Evolutionary conservation across 176 grass and related monocot genomes (phyloP).

Genomic region (Chloris gayana): DNA sequence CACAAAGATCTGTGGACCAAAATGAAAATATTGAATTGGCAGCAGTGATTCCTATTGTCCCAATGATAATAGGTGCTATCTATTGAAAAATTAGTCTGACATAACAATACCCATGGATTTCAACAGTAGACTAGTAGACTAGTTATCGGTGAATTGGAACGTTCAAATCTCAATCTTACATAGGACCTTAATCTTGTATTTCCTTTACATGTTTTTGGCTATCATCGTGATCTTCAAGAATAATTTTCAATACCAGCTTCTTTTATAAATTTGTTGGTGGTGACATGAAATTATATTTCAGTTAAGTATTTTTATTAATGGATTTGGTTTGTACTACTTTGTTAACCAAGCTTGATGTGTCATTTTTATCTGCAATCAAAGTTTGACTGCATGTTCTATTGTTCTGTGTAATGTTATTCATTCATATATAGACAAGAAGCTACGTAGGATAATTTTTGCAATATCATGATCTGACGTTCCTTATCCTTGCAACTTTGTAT

Average conservation of each 20-base stretch:
- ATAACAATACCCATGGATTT: neutral
- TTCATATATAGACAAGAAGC: neutral
- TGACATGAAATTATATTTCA: neutral
- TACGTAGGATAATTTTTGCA: neutral
- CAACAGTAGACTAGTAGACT: neutral
- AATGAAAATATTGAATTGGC: neutral
- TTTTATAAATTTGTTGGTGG: neutral
- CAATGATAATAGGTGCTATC: neutral
- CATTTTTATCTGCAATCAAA: neutral
- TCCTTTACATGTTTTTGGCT: neutral
- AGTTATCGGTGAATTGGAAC: neutral
- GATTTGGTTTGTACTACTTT: neutral
- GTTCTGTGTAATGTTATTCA: neutral
- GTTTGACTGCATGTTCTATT: neutral
- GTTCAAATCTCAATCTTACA: neutral
- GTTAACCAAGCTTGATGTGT: neutral
- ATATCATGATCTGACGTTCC: neutral
- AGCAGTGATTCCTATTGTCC: neutral
- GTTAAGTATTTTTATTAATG: neutral
- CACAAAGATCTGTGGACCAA: neutral
- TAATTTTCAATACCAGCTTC: neutral
- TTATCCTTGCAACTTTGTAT: neutral
- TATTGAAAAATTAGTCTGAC: constrained; percentile 5
- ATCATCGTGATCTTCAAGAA: neutral
- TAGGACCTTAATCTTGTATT: neutral